phyloP scores from a whole-genome alignment of 768 basidiomycete genomes.

The Lactarius trivialis region DNA sequence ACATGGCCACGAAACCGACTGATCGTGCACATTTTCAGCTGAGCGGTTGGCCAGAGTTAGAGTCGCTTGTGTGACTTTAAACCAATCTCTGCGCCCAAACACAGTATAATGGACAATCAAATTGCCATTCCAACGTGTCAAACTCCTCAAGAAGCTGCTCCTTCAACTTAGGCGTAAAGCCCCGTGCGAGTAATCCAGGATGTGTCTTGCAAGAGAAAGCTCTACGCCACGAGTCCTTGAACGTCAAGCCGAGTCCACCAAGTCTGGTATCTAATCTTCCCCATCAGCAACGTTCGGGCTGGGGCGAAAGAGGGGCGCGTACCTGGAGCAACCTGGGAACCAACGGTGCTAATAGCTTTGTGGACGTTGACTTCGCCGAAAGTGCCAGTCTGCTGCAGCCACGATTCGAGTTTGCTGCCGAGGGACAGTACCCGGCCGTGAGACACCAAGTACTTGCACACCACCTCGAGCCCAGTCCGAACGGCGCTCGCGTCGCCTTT shows the following conservation, averaged over 20 bases:
- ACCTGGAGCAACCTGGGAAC: not conserved
- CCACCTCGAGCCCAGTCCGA: not conserved
- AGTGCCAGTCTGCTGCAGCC: not conserved
- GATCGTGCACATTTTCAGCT: not conserved
- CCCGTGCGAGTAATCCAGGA: not conserved
- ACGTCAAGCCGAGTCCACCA: not conserved
- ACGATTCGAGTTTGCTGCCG: not conserved
- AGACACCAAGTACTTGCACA: constrained; percentile 4
- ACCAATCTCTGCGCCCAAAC: constrained; percentile 8
- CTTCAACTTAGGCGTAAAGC: constrained; percentile 10
- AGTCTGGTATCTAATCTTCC: not conserved
- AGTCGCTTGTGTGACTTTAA: not conserved
- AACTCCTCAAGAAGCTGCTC: not conserved
- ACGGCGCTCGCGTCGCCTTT: constrained; percentile 3
- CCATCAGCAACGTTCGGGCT: not conserved
- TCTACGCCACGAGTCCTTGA: not conserved
- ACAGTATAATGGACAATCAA: not conserved
- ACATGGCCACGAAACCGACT: not conserved
- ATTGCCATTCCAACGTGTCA: constrained; percentile 2
- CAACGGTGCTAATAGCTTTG: not conserved
- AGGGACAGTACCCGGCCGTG: not conserved
- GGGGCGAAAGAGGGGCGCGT: not conserved
- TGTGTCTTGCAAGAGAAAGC: not conserved
- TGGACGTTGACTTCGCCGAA: constrained; percentile 16
- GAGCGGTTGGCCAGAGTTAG: not conserved